A percentile compares a stretch with the other conserved stretches of the same genome.
These are phyloP conservation scores for Xylaria longipes DNA, from an alignment of 495 filamentous ascomycete genomes.

Conservation along the genomic window DNA sequence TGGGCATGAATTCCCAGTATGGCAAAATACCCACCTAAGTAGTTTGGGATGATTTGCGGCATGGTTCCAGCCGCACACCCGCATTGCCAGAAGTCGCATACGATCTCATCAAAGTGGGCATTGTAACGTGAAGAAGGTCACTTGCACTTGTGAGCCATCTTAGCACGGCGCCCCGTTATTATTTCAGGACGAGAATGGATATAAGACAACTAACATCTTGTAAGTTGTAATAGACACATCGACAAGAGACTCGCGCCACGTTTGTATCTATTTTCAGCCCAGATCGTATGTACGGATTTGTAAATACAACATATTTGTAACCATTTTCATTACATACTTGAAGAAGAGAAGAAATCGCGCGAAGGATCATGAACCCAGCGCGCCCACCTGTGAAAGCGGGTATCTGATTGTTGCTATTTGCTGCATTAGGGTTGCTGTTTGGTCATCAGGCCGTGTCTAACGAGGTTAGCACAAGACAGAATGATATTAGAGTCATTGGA, in stretches of 20 bases:
- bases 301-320: neutral
- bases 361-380: neutral
- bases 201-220: neutral
- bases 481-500: neutral
- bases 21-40: no score
- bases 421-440: conserved; percentile 1
- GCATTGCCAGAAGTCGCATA: neutral
- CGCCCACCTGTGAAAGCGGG: neutral
- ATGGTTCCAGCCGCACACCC: neutral
- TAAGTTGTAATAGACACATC: neutral
- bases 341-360: neutral
- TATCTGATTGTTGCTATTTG: neutral
- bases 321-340: neutral
- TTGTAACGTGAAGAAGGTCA: no score
- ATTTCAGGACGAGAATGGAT: neutral
- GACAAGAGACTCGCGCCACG: neutral
- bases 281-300: neutral
- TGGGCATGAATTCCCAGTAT: neutral
- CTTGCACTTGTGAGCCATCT: neutral
- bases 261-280: neutral
- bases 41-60: no score
- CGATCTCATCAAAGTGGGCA: no score
- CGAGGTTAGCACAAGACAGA: neutral
- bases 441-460: neutral
- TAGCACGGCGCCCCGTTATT: neutral